phyloP scores from a whole-genome alignment of 192 early-diverging fungal species.

The Gaertneriomyces sp. region DNA sequence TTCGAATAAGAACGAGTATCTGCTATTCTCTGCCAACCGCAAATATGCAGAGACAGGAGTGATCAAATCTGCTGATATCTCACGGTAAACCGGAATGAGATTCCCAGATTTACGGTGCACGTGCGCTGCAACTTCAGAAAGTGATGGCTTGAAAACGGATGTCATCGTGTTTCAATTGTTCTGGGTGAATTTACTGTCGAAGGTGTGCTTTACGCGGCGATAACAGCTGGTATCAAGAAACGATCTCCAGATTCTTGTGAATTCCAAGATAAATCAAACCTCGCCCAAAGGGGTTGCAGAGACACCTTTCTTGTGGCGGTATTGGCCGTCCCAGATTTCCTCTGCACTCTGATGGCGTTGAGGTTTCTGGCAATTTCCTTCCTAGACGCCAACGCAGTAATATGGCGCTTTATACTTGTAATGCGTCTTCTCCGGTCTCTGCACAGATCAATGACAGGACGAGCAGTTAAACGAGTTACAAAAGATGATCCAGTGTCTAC shows the following conservation, averaged over 20 bases:
- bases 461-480: neutral
- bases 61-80: constrained; percentile 85
- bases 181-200: too few relatives aligned
- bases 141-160: constrained; percentile 18
- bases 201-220: too few relatives aligned
- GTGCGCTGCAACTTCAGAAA: constrained; percentile 25
- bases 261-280: constrained; percentile 33
- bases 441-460: constrained; percentile 36
- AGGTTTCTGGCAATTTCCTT: constrained; percentile 30
- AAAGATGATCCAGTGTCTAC: neutral
- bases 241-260: neutral
- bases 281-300: constrained; percentile 32
- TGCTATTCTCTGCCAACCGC: constrained; percentile 59
- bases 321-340: neutral
- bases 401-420: constrained; percentile 27
- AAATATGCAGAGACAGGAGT: constrained; percentile 97
- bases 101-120: constrained; percentile 17
- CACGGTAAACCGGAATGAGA: constrained; percentile 80
- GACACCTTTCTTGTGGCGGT: neutral
- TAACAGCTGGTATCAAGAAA: too few relatives aligned
- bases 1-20: constrained; percentile 95
- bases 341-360: neutral
- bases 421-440: constrained; percentile 42
- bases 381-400: neutral
- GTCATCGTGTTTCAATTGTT: neutral